Conservation (phyloP, 192 early-diverging fungal genomes). For the Entomortierella beljakovae region DNA sequence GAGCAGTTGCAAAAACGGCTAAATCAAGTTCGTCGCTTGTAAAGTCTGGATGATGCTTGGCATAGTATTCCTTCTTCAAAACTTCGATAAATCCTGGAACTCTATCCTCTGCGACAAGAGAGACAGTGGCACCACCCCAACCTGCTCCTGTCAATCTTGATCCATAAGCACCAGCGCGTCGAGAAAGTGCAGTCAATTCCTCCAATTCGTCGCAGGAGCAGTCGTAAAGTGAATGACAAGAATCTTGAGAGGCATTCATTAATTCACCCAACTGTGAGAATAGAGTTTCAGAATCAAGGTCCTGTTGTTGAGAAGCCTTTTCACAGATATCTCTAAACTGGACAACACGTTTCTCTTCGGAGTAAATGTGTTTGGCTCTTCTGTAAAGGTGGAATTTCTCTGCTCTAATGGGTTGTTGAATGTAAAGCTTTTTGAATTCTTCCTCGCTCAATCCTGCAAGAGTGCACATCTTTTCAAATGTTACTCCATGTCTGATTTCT, state of each 20-base stretch:
- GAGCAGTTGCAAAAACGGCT: conserved; percentile 64
- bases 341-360: conserved; percentile 84
- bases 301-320: conserved; percentile 30
- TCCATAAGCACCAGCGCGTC: conserved; percentile 78
- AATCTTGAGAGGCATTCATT: conserved; percentile 90
- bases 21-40: conserved; percentile 59
- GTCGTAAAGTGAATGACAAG: conserved; percentile 84
- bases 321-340: conserved; percentile 73
- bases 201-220: conserved; percentile 90
- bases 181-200: conserved; percentile 74
- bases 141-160: conserved; percentile 94
- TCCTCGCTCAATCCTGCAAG: conserved; percentile 50
- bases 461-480: conserved; percentile 42
- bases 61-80: conserved; percentile 77
- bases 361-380: conserved; percentile 86
- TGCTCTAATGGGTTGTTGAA: conserved; percentile 66
- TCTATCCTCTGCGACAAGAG: conserved; percentile 58
- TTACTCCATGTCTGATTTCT: conserved; percentile 33
- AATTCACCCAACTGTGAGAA: conserved; percentile 76
- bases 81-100: conserved; percentile 70
- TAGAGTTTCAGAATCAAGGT: conserved; percentile 40
- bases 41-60: conserved; percentile 62
- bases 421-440: conserved; percentile 61
- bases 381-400: conserved; percentile 80
- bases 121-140: conserved; percentile 74